Evolutionary conservation across 306 rosid genomes (phyloP).

Genomic region (Vigna trinervia): DNA sequence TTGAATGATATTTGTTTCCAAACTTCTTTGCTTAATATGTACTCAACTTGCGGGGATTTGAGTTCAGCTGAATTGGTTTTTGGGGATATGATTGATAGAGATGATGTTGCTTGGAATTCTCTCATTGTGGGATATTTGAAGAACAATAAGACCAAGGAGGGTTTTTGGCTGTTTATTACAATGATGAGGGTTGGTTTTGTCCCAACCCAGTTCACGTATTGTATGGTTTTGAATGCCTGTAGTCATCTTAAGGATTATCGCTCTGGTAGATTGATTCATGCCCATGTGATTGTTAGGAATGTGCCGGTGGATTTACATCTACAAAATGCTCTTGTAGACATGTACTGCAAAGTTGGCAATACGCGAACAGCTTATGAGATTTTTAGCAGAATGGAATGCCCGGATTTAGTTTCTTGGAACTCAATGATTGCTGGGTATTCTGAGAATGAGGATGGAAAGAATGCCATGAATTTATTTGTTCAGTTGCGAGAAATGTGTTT

Average conservation of each 20-base stretch:
- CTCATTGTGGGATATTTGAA: constrained; percentile 68
- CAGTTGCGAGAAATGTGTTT: constrained; percentile 48
- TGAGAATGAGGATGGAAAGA: constrained; percentile 65
- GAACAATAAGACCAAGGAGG: constrained; percentile 53
- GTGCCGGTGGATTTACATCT: constrained; percentile 63
- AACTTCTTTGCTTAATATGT: constrained; percentile 78
- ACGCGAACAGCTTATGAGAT: constrained; percentile 53
- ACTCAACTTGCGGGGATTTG: constrained; percentile 70
- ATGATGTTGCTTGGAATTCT: constrained; percentile 80
- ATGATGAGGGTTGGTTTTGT: constrained; percentile 60
- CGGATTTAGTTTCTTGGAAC: constrained; percentile 86
- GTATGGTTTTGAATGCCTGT: constrained; percentile 70
- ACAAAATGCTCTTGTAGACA: constrained; percentile 76
- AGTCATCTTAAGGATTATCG: constrained; percentile 55
- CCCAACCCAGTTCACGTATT: constrained; percentile 73
- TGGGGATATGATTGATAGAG: constrained; percentile 59
- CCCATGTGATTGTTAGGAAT: constrained; percentile 58
- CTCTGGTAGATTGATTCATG: constrained; percentile 66
- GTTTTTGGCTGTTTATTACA: constrained; percentile 51
- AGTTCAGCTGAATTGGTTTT: constrained; percentile 64
- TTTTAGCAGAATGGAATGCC: constrained; percentile 57
- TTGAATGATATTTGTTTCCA: constrained; percentile 63
- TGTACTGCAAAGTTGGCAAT: constrained; percentile 77
- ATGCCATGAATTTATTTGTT: constrained; percentile 65
- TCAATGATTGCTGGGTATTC: constrained; percentile 79